Conservation (phyloP, 108 stramenopile genomes). For the Skeletonema grethae region DNA sequence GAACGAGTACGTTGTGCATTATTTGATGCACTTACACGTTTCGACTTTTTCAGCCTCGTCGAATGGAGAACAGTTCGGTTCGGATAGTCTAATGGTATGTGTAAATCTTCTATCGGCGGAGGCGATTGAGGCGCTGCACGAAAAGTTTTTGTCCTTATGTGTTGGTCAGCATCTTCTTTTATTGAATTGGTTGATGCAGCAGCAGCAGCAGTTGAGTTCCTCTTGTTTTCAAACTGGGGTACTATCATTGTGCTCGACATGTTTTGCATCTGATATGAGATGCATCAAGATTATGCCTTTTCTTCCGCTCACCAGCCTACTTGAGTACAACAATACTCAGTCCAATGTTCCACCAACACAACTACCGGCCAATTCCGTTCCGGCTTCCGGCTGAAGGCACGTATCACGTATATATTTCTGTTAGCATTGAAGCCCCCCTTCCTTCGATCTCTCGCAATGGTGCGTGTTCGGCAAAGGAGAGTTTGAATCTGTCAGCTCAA, state of each 20-base stretch:
- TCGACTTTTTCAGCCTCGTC: not conserved
- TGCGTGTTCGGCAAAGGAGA: no score
- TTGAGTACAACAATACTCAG: no score
- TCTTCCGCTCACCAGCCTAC: not conserved
- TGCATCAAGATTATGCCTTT: not conserved
- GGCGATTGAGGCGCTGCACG: not conserved
- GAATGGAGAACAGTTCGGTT: not conserved
- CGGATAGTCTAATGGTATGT: not conserved
- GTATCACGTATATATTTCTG: no score
- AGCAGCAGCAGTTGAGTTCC: not conserved
- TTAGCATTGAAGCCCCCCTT: no score
- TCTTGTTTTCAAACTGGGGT: not conserved
- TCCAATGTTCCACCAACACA: no score
- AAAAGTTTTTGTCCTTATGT: not conserved
- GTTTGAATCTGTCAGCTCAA: no score
- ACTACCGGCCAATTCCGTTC: no score
- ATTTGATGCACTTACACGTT: not conserved
- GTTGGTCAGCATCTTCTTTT: not conserved
- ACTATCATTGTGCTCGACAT: slow-evolving; percentile 4
- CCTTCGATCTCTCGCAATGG: no score
- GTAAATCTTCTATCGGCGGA: slow-evolving; percentile 1
- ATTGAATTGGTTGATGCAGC: not conserved
- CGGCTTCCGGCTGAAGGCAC: no score
- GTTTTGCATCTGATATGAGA: not conserved
- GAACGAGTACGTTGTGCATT: slow-evolving; percentile 49